Evolutionary conservation across 2,329 filamentous ascomycete species (phyloP).

Genomic region (Fusarium decemcellulare): DNA sequence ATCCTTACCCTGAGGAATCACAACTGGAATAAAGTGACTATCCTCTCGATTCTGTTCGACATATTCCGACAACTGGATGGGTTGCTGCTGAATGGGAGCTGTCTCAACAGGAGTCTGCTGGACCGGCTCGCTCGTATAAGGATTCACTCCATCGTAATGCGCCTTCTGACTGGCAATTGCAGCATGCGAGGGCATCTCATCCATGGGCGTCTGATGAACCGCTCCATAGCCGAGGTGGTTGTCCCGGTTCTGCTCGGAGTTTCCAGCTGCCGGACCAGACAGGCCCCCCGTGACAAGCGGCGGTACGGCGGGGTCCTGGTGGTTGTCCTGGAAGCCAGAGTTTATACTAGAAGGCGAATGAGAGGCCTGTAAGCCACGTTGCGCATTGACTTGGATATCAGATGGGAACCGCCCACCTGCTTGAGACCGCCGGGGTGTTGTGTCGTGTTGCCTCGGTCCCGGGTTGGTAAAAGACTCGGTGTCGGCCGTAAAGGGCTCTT

Average conservation of each 20-base stretch:
- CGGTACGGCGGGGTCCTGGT: constrained; percentile 69
- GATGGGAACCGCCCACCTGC: constrained; percentile 98
- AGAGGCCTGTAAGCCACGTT: constrained; percentile 84
- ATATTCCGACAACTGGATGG: constrained; percentile 34
- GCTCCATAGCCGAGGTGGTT: constrained; percentile 60
- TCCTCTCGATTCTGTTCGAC: constrained; percentile 28
- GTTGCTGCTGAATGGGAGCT: constrained; percentile 24
- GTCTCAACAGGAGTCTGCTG: constrained; percentile 33
- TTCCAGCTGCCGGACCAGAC: constrained; percentile 54
- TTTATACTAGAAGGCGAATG: constrained; percentile 87
- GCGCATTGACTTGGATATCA: constrained; percentile 85
- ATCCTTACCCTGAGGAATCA: constrained; percentile 37
- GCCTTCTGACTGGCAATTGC: constrained; percentile 65
- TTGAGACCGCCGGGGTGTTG: constrained; percentile 77
- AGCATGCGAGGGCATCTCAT: constrained; percentile 65
- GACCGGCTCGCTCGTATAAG: constrained; percentile 66
- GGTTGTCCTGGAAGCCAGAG: constrained; percentile 68
- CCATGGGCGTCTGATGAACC: constrained; percentile 61
- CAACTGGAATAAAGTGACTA: constrained; percentile 38
- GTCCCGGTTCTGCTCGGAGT: constrained; percentile 50
- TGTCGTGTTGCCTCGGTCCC: constrained; percentile 64
- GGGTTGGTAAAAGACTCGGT: constrained; percentile 62
- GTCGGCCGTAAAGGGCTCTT: constrained; percentile 72
- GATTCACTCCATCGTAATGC: constrained; percentile 69
- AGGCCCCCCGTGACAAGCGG: constrained; percentile 71